Evolutionary conservation across 192 early-diverging fungal species (phyloP), one percentile per base, ranked within the genome.

Genomic region (Rhizophagus clarus): DNA sequence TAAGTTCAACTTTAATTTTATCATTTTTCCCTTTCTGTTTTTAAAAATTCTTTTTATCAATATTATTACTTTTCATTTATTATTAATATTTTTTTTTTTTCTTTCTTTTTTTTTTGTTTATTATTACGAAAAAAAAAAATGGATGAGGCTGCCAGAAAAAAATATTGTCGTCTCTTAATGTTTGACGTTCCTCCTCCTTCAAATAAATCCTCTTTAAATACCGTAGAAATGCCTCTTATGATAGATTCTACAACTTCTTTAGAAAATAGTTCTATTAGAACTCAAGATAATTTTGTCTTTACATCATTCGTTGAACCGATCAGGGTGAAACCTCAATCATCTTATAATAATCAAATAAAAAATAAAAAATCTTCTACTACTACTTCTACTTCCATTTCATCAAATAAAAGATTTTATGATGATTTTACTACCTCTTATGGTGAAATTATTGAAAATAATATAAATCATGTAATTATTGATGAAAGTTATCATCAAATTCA

Each of bases 191-290:
- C 31, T 12, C 77, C 49, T 28, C 31, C 37, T 1, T 17, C 34
- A 51, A 9, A 31, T 45, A 1, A 45, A 12, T 12, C 17, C 29
- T 61, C 28, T 7, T 17, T 26, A 45, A 61, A 45, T 3, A 8
- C 47, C 1, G 15, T 45, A 4, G n/a, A 56, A 6, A 71, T 60
- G 29, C 34, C 68, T 3, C 20, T 79, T 20, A 79, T 71, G 68
- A 79, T 79, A 4, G 77, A 79, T 45, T 71, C 26, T 28, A 79
- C 77, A 1, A 71, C 77, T 9, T 79, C 77, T 24, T 40, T 79
- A 17, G 77, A 79, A 14, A 79, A 71, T 62, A 79, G 77, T 45
- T 45, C 42, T 45, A 45, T 45, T 14, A 45, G 11, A 45, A 12
- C 42, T 45, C 11, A 45, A 45, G 42, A 45, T 12, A 45, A 45